Percentiles rank a stretch among this genome's conserved stretches.
Evolutionary conservation across 345 rosid genomes (phyloP).

Genomic region (Mangifera indica): DNA sequence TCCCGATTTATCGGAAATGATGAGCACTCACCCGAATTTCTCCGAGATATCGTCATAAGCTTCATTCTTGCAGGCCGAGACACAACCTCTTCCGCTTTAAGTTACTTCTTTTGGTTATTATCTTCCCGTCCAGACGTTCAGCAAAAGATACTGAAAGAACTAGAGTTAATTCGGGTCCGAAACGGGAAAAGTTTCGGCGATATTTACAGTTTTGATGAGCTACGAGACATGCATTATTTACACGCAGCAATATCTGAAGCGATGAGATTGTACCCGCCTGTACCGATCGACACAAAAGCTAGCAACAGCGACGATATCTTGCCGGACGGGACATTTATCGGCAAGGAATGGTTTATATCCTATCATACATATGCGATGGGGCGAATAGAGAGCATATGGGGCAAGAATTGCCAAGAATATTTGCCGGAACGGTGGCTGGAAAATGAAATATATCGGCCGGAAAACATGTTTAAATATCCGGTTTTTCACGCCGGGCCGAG

Average conservation of each 20-base stretch:
- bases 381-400: constrained; percentile 10
- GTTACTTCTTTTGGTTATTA: constrained; percentile 32
- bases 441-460: constrained; percentile 5
- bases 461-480: constrained; percentile 15
- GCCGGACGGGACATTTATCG: constrained; percentile 20
- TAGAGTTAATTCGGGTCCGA: constrained; percentile 8
- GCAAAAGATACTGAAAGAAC: constrained; percentile 30
- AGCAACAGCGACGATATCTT: constrained; percentile 10
- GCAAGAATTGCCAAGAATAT: constrained; percentile 16
- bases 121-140: constrained; percentile 20
- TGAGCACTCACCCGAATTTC: constrained; percentile 11
- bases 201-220: constrained; percentile 15
- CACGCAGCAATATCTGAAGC: constrained; percentile 39
- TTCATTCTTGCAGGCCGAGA: background rate
- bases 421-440: constrained; percentile 29
- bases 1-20: constrained; percentile 23
- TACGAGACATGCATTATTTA: constrained; percentile 37
- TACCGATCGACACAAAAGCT: constrained; percentile 18
- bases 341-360: constrained; percentile 12
- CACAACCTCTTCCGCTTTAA: constrained; percentile 10
- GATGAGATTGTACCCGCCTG: constrained; percentile 15
- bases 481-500: constrained; percentile 29
- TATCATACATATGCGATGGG: constrained; percentile 24
- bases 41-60: background rate
- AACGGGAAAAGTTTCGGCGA: constrained; percentile 7